These are phyloP conservation scores for Daldinia concentrica DNA, from an alignment of 495 filamentous ascomycete genomes.

Conservation along the genomic window DNA sequence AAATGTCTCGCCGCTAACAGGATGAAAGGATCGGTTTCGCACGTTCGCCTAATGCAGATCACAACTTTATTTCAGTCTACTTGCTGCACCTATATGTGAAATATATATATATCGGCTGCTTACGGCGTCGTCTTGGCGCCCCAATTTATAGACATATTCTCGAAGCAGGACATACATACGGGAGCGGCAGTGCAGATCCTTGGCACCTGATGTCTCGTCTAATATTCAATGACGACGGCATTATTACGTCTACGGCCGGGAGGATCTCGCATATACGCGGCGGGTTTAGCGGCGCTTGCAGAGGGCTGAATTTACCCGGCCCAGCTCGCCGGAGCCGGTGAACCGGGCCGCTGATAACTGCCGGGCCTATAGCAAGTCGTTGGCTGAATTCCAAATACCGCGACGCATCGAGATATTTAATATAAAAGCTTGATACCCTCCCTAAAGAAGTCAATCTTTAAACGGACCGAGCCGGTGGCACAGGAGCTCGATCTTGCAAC, in stretches of 20 bases:
- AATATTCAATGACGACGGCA: background rate
- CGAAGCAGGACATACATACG: background rate
- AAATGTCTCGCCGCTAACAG: background rate
- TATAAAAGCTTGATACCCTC: slow-evolving; percentile 33
- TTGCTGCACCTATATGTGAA: background rate
- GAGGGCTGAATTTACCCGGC: slow-evolving; percentile 7
- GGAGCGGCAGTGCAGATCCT: background rate
- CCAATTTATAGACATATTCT: slow-evolving; percentile 1
- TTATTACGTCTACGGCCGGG: slow-evolving; percentile 24
- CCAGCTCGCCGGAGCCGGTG: slow-evolving; percentile 18
- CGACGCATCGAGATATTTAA: slow-evolving; percentile 22
- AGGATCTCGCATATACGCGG: slow-evolving; percentile 5
- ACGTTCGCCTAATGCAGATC: background rate
- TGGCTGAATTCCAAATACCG: slow-evolving; percentile 37
- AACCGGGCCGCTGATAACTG: slow-evolving; percentile 22
- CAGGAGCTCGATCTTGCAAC: slow-evolving; percentile 22
- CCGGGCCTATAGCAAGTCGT: slow-evolving; percentile 18
- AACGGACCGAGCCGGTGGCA: slow-evolving; percentile 38
- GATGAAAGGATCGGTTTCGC: background rate
- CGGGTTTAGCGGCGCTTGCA: slow-evolving; percentile 7
- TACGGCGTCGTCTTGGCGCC: background rate
- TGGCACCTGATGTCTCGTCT: background rate
- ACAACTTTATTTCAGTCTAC: background rate
- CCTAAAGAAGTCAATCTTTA: slow-evolving; percentile 17
- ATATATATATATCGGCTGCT: background rate